Percentiles rank a stretch among this genome's conserved stretches.
These are phyloP conservation scores for Cucumis hystrix DNA, from an alignment of 306 rosid genomes.

Conservation along the genomic window DNA sequence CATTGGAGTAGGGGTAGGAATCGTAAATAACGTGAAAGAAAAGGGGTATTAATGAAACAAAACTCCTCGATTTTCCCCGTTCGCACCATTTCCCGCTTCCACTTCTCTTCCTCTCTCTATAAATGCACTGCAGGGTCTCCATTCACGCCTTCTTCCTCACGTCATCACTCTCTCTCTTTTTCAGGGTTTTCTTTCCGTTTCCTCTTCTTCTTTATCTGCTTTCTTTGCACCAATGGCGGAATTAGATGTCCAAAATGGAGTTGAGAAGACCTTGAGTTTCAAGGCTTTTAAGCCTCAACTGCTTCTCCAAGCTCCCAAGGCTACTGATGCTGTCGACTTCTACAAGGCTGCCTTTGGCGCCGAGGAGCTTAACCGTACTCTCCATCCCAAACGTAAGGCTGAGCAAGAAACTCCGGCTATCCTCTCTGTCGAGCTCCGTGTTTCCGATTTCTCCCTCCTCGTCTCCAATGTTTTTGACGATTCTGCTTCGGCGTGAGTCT, in stretches of 20 bases:
- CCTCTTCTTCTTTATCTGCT: not conserved
- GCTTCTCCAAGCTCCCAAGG: slow-evolving; percentile 53
- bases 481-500: slow-evolving; percentile 26
- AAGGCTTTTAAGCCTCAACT: slow-evolving; percentile 37
- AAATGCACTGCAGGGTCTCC: not conserved
- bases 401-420: slow-evolving; percentile 62
- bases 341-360: slow-evolving; percentile 73
- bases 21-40: not conserved
- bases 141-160: not conserved
- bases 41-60: not conserved
- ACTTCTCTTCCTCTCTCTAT: not conserved
- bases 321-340: slow-evolving; percentile 53
- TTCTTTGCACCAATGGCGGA: slow-evolving; percentile 34
- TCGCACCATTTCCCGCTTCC: not conserved
- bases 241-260: slow-evolving; percentile 46
- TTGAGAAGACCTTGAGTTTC: slow-evolving; percentile 27
- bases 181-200: not conserved
- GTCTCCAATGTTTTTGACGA: slow-evolving; percentile 32
- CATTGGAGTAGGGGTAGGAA: not conserved
- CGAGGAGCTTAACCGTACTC: slow-evolving; percentile 39
- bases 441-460: slow-evolving; percentile 35
- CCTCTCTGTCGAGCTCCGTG: slow-evolving; percentile 42
- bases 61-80: not conserved
- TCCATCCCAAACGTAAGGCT: slow-evolving; percentile 70
- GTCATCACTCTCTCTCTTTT: not conserved